Conservation (phyloP, 176 grass and related monocot species). For the Ensete glaucum region DNA sequence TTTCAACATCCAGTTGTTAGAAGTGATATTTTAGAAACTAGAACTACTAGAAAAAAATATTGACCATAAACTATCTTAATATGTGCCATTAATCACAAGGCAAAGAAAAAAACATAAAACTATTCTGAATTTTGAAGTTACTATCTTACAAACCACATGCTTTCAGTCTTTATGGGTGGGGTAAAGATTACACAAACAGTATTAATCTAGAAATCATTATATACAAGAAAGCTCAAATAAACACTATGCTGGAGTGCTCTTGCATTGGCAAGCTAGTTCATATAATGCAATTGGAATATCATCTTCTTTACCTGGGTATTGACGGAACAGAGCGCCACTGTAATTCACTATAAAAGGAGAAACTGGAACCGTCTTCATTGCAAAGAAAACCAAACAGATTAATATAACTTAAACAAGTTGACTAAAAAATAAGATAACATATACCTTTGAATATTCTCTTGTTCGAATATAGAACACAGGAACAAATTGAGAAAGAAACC, state of each 20-base stretch:
- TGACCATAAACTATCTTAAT: neutral
- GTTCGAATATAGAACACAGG: conserved; percentile 94
- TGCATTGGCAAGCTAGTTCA: too few relatives aligned
- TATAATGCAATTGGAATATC: neutral
- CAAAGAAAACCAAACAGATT: conserved; percentile 25
- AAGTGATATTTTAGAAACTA: too few relatives aligned
- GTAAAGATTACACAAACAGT: neutral
- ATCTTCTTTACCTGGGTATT: conserved; percentile 62
- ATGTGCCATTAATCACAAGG: neutral
- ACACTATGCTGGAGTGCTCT: neutral
- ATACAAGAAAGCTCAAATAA: neutral
- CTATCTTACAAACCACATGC: neutral
- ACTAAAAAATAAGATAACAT: conserved; percentile 17
- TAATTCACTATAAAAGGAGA: conserved; percentile 91
- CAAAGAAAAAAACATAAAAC: neutral
- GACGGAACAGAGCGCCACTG: conserved; percentile 80
- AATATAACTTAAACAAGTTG: conserved; percentile 17
- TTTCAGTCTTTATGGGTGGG: neutral
- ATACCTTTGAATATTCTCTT: conserved; percentile 94
- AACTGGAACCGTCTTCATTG: conserved; percentile 66
- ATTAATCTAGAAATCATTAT: neutral
- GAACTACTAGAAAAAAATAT: too few relatives aligned
- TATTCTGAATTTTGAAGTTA: neutral
- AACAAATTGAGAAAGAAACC: conserved; percentile 88
- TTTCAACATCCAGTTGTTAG: too few relatives aligned